Conservation (phyloP, 176 grass and related monocot genomes). For the Dactylis glomerata region DNA sequence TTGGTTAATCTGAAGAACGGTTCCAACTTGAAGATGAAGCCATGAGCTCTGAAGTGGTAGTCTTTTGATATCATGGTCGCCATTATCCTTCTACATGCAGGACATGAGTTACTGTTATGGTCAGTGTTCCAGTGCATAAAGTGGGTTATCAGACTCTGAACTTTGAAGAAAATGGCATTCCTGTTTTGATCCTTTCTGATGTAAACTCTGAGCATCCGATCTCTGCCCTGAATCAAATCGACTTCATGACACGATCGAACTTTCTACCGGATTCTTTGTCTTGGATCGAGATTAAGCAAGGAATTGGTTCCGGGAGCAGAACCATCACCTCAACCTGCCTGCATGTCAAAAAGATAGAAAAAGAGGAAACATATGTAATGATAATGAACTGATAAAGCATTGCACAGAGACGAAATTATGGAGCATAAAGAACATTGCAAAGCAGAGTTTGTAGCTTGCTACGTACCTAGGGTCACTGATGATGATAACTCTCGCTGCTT, state of each 20-base stretch:
- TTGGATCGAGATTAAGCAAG: slow-evolving; percentile 29
- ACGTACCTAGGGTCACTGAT: slow-evolving; percentile 26
- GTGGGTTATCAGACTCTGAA: neutral
- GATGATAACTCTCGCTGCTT: slow-evolving; percentile 13
- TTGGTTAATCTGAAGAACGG: neutral
- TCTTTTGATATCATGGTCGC: neutral
- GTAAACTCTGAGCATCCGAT: slow-evolving; percentile 19
- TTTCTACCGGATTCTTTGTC: neutral
- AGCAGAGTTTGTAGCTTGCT: slow-evolving; percentile 26
- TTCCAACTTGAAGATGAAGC: neutral
- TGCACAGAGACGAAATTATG: slow-evolving; percentile 24
- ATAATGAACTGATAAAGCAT: slow-evolving; percentile 2
- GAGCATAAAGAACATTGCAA: slow-evolving; percentile 35
- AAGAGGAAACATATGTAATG: slow-evolving; percentile 6
- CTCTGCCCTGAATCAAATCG: neutral
- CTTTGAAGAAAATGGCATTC: neutral
- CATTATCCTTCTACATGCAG: neutral
- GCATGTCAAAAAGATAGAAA: slow-evolving; percentile 7
- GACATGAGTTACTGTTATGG: neutral
- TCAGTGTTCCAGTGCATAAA: neutral
- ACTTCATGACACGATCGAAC: neutral
- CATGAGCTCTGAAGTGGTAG: neutral
- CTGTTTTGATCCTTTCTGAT: neutral
- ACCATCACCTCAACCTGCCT: neutral
- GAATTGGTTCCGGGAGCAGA: slow-evolving; percentile 33